phyloP scores from a whole-genome alignment of 495 filamentous ascomycete species.

The Aspergillus saccharolyticus region DNA sequence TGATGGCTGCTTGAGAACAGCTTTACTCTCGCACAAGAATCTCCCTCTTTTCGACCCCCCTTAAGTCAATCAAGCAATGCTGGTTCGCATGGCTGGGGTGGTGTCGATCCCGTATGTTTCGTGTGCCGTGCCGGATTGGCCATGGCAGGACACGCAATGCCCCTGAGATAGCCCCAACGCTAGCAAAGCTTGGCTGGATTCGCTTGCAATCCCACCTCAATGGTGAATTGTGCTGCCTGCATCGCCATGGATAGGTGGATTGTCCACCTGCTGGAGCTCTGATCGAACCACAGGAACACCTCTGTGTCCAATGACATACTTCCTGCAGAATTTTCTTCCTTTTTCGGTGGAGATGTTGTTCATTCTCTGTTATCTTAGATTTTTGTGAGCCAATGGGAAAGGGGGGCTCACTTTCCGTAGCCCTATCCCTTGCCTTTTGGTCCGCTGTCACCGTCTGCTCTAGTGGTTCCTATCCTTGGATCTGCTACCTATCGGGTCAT shows the following conservation, averaged over 20 bases:
- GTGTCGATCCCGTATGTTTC: not conserved
- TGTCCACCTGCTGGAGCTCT: not conserved
- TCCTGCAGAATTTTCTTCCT: not conserved
- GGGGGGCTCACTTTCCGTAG: not conserved
- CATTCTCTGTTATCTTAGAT: not conserved
- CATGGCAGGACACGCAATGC: constrained; percentile 2
- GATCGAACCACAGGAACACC: not conserved
- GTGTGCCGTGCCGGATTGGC: not conserved
- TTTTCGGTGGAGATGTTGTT: not conserved
- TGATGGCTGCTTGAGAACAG: not conserved
- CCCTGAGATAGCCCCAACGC: constrained; percentile 1
- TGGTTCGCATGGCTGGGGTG: not conserved
- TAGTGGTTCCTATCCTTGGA: not conserved
- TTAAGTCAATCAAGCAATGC: not conserved
- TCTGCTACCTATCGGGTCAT: not conserved
- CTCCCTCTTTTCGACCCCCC: not conserved
- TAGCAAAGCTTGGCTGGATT: constrained; percentile 1
- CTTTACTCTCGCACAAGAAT: not conserved
- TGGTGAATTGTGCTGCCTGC: not conserved
- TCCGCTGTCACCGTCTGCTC: not conserved
- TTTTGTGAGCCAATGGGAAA: not conserved
- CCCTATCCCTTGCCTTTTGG: not conserved
- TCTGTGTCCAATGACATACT: not conserved
- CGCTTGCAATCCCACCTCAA: not conserved
- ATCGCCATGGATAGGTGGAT: not conserved